Evolutionary conservation across 1,284 basidiomycete genomes (phyloP), one percentile per base, ranked within the genome.

Genomic region (Sphaerobolus stellatus): DNA sequence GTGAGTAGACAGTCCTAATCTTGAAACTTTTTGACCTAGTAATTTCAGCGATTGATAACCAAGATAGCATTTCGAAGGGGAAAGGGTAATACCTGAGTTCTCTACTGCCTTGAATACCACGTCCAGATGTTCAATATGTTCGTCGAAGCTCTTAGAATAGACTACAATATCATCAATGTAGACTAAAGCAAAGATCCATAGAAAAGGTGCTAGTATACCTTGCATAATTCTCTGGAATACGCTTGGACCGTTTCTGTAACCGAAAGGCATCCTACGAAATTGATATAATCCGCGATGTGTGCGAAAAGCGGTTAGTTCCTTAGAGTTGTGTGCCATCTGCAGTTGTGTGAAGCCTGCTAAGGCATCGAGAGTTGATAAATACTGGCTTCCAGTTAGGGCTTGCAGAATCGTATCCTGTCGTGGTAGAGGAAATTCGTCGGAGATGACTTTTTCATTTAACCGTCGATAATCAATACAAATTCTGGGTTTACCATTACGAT

Each of bases 151-250:
- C 29, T 52, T 54, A 11, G 57, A 57, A 34, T 40, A 61, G 8
- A 61, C 45, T 3, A 64, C 54, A 38, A 64, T 62, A 47, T 65
- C 61, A 46, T 65, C 63, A 14, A 65, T 61, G 40, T 64, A 65
- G 2, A 64, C 63, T 20, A 64, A 31, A 1, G 62, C 55, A 41
- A 62, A 63, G 13, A 62, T 54, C 66, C 65, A 66, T 20, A 64
- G 52, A 58, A 62, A 76, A 0, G 68, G 70, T 0, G 71, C 63
- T 0, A 78, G 61, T 0, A 75, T 60, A 1, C 59, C 58, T 50
- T 75, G 69, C 72, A 76, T 77, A 1, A 75, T 57, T 4, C 70
- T 50, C 54, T 77, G 75, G 56, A 76, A 77, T 2, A 54, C 31
- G 9, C 20, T 33, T 16, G 52, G 52, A 22, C 47, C 52, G 48